Conservation (phyloP, 164 flowering plant genomes). For the Vitis vinifera region ASM3070453v1 NC_081823.1:23442501-23443000, state of each 20-base stretch:
- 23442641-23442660: background rate
- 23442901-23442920: conserved; percentile 98
- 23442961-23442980: conserved; percentile 27
- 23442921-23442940: conserved; percentile 11
- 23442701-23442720: conserved; percentile 89
- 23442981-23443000: too few species aligned
- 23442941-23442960: conserved; percentile 42
- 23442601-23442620: too few species aligned
- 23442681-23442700: conserved; percentile 67
- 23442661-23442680: conserved; percentile 33
- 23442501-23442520: too few species aligned
- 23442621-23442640: too few species aligned
- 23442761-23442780: conserved; percentile 97
- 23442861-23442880: conserved; percentile 90
- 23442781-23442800: conserved; percentile 89
- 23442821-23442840: conserved; percentile 62
- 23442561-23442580: background rate
- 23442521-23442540: background rate
- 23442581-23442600: background rate
- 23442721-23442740: conserved; percentile 88
- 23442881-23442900: conserved; percentile 98
- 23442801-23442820: conserved; percentile 34
- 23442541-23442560: background rate
- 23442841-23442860: conserved; percentile 92
- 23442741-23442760: conserved; percentile 92